Percentiles rank a stretch among this genome's conserved stretches.
These are phyloP conservation scores for Metschnikowia lunata DNA, from an alignment of 805 yeast genomes.

Conservation along the genomic window DNA sequence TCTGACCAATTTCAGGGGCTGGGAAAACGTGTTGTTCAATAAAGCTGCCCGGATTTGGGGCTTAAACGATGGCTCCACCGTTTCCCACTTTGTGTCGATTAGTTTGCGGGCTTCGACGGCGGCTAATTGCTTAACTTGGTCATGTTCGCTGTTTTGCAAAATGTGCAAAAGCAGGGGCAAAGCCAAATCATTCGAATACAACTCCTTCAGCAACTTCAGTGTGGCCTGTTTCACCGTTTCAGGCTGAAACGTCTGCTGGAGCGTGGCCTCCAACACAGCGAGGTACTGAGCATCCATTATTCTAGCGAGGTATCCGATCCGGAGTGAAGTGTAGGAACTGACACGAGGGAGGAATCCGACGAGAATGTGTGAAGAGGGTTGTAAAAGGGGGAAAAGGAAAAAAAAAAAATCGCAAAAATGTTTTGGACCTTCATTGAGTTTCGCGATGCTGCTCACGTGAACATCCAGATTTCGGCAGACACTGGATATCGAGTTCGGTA, in stretches of 20 bases:
- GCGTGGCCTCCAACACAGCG: conserved; percentile 69
- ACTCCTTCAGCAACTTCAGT: conserved; percentile 66
- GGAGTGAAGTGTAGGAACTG: no score
- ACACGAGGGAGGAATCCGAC: no score
- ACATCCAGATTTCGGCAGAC: no score
- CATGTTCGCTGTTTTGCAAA: conserved; percentile 63
- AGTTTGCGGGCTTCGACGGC: conserved; percentile 94
- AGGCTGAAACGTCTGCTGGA: conserved; percentile 77
- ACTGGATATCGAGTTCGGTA: no score
- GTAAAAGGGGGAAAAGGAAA: no score
- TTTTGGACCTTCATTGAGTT: no score
- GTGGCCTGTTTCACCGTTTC: conserved; percentile 82
- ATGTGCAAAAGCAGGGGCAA: conserved; percentile 82
- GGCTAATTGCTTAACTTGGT: conserved; percentile 82
- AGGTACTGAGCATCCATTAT: conserved; percentile 69
- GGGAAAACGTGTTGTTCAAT: conserved; percentile 67
- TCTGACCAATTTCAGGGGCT: conserved; percentile 60
- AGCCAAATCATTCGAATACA: conserved; percentile 62
- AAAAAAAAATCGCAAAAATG: no score
- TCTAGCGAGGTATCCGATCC: neutral
- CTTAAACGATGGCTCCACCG: conserved; percentile 46
- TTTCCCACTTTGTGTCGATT: conserved; percentile 66
- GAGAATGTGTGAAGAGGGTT: no score
- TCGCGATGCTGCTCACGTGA: no score
- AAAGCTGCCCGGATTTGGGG: conserved; percentile 63